A percentile compares a stretch with the other conserved stretches of the same genome.
Conservation (phyloP, 345 rosid species). For the Jatropha curcas region DNA sequence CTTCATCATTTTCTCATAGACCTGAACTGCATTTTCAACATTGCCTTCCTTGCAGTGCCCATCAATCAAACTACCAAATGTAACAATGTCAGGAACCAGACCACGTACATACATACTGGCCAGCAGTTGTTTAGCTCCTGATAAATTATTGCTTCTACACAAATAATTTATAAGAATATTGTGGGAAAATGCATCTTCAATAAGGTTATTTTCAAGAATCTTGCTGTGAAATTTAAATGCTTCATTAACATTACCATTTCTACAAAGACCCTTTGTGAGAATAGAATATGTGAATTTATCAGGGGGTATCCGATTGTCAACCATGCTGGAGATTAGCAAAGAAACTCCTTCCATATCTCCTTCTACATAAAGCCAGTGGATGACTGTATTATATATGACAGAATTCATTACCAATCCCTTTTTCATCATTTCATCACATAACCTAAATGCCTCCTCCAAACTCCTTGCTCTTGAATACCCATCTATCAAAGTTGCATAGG, state of each 20-base stretch:
- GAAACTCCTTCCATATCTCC: constrained; percentile 54
- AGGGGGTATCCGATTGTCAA: constrained; percentile 34
- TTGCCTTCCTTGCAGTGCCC: constrained; percentile 12
- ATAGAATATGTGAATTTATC: constrained; percentile 56
- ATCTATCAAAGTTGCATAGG: constrained; percentile 26
- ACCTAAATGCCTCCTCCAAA: constrained; percentile 20
- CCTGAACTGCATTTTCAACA: constrained; percentile 13
- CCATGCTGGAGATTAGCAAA: constrained; percentile 48
- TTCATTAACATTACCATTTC: constrained; percentile 32
- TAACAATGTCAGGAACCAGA: constrained; percentile 18
- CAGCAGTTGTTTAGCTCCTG: constrained; percentile 11
- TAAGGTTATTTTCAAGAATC: not conserved
- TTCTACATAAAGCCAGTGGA: constrained; percentile 36
- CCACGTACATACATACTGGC: constrained; percentile 17
- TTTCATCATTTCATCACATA: constrained; percentile 21
- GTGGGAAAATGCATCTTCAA: constrained; percentile 13
- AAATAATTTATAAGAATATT: constrained; percentile 13
- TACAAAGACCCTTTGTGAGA: constrained; percentile 49
- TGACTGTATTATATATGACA: constrained; percentile 17
- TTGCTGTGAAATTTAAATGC: constrained; percentile 14
- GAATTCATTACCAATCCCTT: constrained; percentile 17
- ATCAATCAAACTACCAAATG: constrained; percentile 18
- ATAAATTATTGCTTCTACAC: constrained; percentile 11
- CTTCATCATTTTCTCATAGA: constrained; percentile 47
- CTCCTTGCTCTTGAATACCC: constrained; percentile 17